Conservation (phyloP, 805 yeast species). For the Metschnikowia rubicola region DNA sequence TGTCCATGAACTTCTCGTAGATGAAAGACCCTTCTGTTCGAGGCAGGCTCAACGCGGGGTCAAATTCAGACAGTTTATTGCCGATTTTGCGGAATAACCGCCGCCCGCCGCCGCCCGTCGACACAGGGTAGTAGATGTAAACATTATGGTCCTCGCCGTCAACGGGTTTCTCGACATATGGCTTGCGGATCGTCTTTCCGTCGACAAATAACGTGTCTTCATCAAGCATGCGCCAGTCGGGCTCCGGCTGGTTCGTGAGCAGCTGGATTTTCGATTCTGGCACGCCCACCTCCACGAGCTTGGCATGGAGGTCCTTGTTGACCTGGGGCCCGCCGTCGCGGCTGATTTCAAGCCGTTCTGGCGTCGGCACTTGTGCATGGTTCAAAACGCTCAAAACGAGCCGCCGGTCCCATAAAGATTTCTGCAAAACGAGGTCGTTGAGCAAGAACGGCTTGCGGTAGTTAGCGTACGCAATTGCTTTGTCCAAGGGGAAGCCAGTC, state of each 20-base stretch:
- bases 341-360: constrained; percentile 80
- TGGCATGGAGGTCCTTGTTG: constrained; percentile 47
- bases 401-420: constrained; percentile 96
- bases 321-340: constrained; percentile 96
- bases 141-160: constrained; percentile 99
- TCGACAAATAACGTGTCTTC: constrained; percentile 71
- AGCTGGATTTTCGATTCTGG: constrained; percentile 46
- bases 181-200: constrained; percentile 72
- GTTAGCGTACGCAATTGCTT: constrained; percentile 87
- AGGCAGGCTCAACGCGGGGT: constrained; percentile 68
- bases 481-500: constrained; percentile 93
- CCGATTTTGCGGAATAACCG: constrained; percentile 93
- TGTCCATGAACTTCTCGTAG: constrained; percentile 94
- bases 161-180: constrained; percentile 97
- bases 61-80: constrained; percentile 94
- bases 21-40: constrained; percentile 89
- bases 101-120: constrained; percentile 97
- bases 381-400: constrained; percentile 76
- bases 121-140: constrained; percentile 80
- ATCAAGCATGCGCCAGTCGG: constrained; percentile 83
- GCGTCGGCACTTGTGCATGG: constrained; percentile 84
- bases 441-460: constrained; percentile 85
- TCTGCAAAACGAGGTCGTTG: constrained; percentile 88
- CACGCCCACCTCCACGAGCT: constrained; percentile 45
- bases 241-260: constrained; percentile 69